Percentiles rank a stretch among this genome's conserved stretches.
phyloP scores from a whole-genome alignment of 257 asterid genomes.

The Nicotiana obtusifolia region DNA sequence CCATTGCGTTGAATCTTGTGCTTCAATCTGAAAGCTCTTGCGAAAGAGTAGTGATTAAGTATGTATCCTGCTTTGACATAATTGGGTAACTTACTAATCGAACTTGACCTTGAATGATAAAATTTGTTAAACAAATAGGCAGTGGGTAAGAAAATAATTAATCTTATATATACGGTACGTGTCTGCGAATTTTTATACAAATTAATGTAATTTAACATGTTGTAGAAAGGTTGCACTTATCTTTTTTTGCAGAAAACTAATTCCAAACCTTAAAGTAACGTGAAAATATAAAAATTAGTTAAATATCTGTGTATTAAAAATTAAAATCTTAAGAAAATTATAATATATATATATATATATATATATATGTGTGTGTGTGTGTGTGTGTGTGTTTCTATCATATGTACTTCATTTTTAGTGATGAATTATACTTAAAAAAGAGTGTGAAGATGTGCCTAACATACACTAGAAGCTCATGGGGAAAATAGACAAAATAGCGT shows the following conservation, averaged over 20 bases:
- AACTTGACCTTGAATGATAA: background rate
- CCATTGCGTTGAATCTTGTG: background rate
- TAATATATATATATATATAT: no score
- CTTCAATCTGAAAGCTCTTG: background rate
- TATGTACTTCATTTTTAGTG: background rate
- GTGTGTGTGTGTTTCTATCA: no score
- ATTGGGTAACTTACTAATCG: background rate
- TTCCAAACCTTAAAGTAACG: background rate
- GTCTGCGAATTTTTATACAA: no score
- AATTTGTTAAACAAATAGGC: background rate
- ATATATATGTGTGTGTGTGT: no score
- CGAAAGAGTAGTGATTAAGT: background rate
- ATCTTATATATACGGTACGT: no score
- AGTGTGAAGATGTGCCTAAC: background rate
- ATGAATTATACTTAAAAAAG: background rate
- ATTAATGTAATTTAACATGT: background rate
- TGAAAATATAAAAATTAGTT: background rate
- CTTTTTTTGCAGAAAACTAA: background rate
- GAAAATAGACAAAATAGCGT: background rate
- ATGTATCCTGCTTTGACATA: background rate
- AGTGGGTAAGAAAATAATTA: no score
- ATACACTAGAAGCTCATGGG: background rate
- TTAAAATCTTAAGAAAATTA: background rate
- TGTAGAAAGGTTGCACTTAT: background rate
- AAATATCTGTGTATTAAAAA: background rate